These are phyloP conservation scores for Acanthamoeba divionensis DNA, from an alignment of 208 protist species.

Conservation along the genomic window DNA sequence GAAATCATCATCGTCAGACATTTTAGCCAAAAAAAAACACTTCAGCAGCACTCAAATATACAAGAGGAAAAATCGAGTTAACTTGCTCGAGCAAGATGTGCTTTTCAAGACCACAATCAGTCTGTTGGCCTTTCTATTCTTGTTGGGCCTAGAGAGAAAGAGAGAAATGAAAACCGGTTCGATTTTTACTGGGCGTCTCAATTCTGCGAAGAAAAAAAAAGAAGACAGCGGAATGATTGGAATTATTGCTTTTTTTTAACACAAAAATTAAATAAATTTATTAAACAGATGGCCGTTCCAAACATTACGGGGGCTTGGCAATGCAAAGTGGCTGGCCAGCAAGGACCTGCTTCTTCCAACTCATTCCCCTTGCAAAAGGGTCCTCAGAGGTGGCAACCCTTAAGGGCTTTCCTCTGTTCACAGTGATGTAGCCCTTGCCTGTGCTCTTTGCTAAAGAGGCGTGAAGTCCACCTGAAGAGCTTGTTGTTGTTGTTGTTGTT, in stretches of 20 bases:
- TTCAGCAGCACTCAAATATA: neutral
- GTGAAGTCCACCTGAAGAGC: too few relatives aligned
- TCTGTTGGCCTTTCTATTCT: neutral
- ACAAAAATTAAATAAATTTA: too few relatives aligned
- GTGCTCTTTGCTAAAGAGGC: too few relatives aligned
- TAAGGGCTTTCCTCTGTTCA: neutral
- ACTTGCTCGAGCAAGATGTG: too few relatives aligned
- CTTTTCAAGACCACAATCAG: neutral
- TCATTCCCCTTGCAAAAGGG: neutral
- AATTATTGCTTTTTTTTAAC: too few relatives aligned
- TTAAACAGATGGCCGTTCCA: too few relatives aligned
- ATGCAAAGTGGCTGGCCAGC: neutral
- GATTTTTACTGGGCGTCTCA: too few relatives aligned
- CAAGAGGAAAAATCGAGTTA: neutral
- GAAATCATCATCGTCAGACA: constrained; percentile 41
- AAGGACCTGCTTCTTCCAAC: constrained; percentile 34
- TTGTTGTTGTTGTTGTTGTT: too few relatives aligned
- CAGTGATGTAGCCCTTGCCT: neutral
- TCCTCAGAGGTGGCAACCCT: neutral
- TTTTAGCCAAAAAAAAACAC: neutral
- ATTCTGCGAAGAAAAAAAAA: too few relatives aligned
- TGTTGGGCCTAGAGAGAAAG: neutral
- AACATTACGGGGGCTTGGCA: too few relatives aligned
- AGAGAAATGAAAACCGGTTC: neutral
- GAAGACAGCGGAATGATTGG: too few relatives aligned